phyloP scores from a whole-genome alignment of 805 yeast genomes.

The Myxozyma geophila region DNA sequence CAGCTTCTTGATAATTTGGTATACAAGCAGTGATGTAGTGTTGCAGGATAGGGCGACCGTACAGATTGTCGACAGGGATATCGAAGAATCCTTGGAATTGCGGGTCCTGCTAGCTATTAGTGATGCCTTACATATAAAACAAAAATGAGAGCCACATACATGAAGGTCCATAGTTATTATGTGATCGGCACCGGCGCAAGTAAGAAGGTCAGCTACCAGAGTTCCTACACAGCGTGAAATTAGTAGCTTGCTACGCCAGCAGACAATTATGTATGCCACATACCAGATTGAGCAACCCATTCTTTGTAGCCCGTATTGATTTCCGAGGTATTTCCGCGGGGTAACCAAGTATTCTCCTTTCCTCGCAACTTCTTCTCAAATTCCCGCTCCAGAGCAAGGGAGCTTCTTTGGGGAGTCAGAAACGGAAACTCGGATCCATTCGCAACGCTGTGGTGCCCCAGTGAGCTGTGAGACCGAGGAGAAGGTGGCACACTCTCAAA shows the following conservation, averaged over 20 bases:
- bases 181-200: slow-evolving; percentile 95
- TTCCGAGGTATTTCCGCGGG: slow-evolving; percentile 32
- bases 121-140: neutral
- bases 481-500: slow-evolving; percentile 55
- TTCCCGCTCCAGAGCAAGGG: slow-evolving; percentile 25
- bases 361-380: slow-evolving; percentile 18
- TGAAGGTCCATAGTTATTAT: slow-evolving; percentile 97
- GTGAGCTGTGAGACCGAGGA: slow-evolving; percentile 30
- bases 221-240: slow-evolving; percentile 52
- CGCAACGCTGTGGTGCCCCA: neutral
- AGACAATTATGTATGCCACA: neutral
- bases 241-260: neutral
- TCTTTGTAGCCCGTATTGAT: slow-evolving; percentile 75
- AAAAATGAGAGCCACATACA: slow-evolving; percentile 15
- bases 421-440: slow-evolving; percentile 21
- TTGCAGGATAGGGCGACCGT: slow-evolving; percentile 84
- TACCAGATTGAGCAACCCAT: slow-evolving; percentile 91
- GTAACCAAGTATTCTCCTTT: slow-evolving; percentile 21
- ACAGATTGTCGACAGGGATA: slow-evolving; percentile 92
- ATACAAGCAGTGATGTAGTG: slow-evolving; percentile 78
- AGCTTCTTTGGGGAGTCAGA: slow-evolving; percentile 2
- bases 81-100: slow-evolving; percentile 98
- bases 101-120: slow-evolving; percentile 58
- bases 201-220: slow-evolving; percentile 80
- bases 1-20: slow-evolving; percentile 81